These are phyloP conservation scores for Wickerhamiella dianesei DNA, from an alignment of 805 yeast genomes.

Conservation along the genomic window DNA sequence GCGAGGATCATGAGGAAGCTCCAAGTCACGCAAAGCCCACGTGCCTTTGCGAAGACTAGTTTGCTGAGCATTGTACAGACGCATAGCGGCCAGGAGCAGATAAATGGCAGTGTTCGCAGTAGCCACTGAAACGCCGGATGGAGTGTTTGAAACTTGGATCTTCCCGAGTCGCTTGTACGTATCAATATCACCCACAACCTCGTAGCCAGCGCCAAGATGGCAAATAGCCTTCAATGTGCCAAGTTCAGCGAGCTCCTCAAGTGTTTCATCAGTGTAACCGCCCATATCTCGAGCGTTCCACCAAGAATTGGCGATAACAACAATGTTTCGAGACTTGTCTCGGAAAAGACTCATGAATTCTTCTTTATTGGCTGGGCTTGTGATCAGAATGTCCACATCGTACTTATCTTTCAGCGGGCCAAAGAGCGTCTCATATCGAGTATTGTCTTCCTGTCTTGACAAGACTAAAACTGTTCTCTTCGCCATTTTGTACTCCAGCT, in stretches of 20 bases:
- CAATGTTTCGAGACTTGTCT: constrained; percentile 12
- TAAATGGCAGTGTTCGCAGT: constrained; percentile 45
- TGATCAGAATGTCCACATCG: constrained; percentile 9
- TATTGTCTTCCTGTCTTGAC: not conserved
- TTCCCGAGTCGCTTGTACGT: constrained; percentile 28
- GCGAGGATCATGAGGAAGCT: constrained; percentile 35
- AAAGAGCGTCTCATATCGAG: not conserved
- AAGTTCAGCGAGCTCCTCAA: constrained; percentile 8
- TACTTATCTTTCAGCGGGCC: constrained; percentile 5
- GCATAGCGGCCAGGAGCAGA: constrained; percentile 36
- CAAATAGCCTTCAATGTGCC: constrained; percentile 28
- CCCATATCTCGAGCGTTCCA: constrained; percentile 14
- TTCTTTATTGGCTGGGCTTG: constrained; percentile 10
- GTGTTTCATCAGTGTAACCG: constrained; percentile 15
- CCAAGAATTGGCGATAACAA: constrained; percentile 15
- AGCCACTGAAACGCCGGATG: constrained; percentile 38
- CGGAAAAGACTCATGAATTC: constrained; percentile 12
- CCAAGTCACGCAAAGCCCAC: constrained; percentile 33
- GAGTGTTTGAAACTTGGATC: constrained; percentile 40
- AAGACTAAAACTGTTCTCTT: not conserved
- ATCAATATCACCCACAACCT: constrained; percentile 33
- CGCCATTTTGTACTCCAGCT: not conserved
- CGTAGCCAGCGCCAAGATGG: constrained; percentile 50
- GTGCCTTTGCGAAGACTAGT: constrained; percentile 31
- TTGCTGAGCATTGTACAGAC: constrained; percentile 34